Base-by-base conservation (phyloP, 768 basidiomycete species). In the Leccinum uliginosum region DNA sequence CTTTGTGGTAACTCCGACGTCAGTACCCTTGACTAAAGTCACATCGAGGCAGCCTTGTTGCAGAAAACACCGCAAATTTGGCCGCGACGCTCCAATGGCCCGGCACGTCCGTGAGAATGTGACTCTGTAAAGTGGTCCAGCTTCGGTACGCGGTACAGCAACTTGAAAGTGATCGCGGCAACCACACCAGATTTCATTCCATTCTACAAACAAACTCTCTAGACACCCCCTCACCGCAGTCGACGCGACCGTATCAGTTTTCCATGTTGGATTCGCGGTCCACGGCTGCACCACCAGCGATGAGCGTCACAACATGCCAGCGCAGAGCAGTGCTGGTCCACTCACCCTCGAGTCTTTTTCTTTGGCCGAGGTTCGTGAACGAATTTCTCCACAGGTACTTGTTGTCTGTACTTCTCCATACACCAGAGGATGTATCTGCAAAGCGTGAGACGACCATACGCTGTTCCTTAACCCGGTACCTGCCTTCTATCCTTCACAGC, bases 361-460 rank as follows among this genome's bases (percentile, higher is more conserved):
- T 83, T 87, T n/a, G 87, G 81, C 62, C 68, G 80, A 11, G 79
- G 69, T 52, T 84, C 82, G 62, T 89, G 82, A 6, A 85, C 84
- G 67, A 90, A 89, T 9, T 79, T 76, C 19, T 75, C 67, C 3
- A 88, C 75, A 1, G 83, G 73, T 26, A 75, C 64, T 1, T 82
- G 84, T 52, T 75, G 74, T 24, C 89, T 79, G 69, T 79, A 93
- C 66, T 90, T 92, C 66, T 89, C 83, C 84, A 91, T 84, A 62
- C 85, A 85, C 91, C 90, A 92, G 8, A 92, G 73, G 55, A 92
- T 83, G 64, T 93, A 93, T 66, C 91, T 93, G 62, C 15, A 45
- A 9, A 46, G 48, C 53, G 59, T 58, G 48, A 58, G 45, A 34
- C 54, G 15, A 54, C 40, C 53, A 32, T 46, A 56, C 19, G 44